A percentile compares a stretch with the other conserved stretches of the same genome.
Conservation (phyloP, 768 basidiomycete species). For the Rhodotorula taiwanensis region DNA sequence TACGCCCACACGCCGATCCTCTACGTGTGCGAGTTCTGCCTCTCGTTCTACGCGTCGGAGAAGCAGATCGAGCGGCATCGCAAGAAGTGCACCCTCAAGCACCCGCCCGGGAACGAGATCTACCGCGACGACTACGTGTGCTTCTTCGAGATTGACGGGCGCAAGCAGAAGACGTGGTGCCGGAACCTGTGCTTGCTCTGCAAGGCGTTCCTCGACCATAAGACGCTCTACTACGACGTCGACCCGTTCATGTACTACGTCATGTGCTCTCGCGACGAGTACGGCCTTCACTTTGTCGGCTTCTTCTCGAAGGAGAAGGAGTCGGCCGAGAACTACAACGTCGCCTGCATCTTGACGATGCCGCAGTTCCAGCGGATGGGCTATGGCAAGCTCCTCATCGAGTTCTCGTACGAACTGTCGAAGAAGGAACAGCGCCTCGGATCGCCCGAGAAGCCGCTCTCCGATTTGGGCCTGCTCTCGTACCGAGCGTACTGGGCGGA, state of each 20-base stretch:
- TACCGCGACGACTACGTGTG: slow-evolving; percentile 96
- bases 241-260: slow-evolving; percentile 99
- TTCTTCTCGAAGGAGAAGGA: slow-evolving; percentile 99
- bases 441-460: slow-evolving; percentile 94
- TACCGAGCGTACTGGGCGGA: slow-evolving; percentile 98
- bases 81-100: slow-evolving; percentile 76
- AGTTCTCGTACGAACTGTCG: slow-evolving; percentile 95
- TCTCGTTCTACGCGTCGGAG: slow-evolving; percentile 80
- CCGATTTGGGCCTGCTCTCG: slow-evolving; percentile 81
- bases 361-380: slow-evolving; percentile 96
- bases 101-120: slow-evolving; percentile 98
- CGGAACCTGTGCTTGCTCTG: slow-evolving; percentile 91
- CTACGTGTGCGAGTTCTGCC: slow-evolving; percentile 98
- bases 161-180: slow-evolving; percentile 92
- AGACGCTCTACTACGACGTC: slow-evolving; percentile 98
- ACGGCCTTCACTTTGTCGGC: slow-evolving; percentile 88
- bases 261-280: slow-evolving; percentile 82
- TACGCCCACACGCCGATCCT: slow-evolving; percentile 90
- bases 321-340: slow-evolving; percentile 94
- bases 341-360: slow-evolving; percentile 96
- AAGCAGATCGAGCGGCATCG: slow-evolving; percentile 91
- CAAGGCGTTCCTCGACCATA: slow-evolving; percentile 98
- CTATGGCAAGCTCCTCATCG: slow-evolving; percentile 89
- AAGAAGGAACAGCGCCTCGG: slow-evolving; percentile 94
- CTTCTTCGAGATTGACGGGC: slow-evolving; percentile 97